Conservation (phyloP, 2,329 filamentous ascomycete genomes). For the Dendryphion nanum region DNA sequence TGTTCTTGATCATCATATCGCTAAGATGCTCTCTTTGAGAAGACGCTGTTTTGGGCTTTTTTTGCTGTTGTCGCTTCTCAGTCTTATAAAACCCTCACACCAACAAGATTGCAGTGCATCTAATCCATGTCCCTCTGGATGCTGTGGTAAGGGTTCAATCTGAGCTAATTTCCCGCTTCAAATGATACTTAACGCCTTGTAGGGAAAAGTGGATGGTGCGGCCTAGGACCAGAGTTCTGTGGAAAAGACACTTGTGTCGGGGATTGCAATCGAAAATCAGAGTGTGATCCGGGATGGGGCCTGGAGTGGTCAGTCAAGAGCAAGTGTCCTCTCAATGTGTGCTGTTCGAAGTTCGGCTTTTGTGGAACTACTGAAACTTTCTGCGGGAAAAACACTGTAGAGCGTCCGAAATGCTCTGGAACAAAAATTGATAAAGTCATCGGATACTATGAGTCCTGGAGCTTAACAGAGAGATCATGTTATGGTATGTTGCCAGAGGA, state of each 20-base stretch:
- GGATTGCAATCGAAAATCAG: conserved; percentile 35
- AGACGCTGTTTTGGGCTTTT: no score
- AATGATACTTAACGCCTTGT: background rate
- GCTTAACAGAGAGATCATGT: background rate
- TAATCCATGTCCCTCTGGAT: background rate
- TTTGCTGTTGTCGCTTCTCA: background rate
- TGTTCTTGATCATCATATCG: no score
- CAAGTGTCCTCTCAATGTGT: conserved; percentile 14
- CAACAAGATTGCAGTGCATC: conserved; percentile 1
- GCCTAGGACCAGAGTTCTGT: conserved; percentile 3
- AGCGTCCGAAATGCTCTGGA: background rate
- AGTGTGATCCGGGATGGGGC: conserved; percentile 21
- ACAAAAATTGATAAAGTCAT: conserved; percentile 4
- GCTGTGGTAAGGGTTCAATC: background rate
- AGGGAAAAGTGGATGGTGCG: conserved; percentile 2
- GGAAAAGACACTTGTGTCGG: conserved; percentile 13
- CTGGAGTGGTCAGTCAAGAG: background rate
- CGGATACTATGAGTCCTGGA: conserved; percentile 10
- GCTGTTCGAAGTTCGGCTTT: conserved; percentile 21
- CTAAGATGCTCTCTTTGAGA: no score
- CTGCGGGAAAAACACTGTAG: background rate
- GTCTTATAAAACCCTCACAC: background rate
- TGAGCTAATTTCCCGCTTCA: no score
- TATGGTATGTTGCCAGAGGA: conserved; percentile 15
- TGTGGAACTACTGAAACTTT: conserved; percentile 32